Conservation (phyloP, 768 basidiomycete genomes). For the Mycena latifolia region DNA sequence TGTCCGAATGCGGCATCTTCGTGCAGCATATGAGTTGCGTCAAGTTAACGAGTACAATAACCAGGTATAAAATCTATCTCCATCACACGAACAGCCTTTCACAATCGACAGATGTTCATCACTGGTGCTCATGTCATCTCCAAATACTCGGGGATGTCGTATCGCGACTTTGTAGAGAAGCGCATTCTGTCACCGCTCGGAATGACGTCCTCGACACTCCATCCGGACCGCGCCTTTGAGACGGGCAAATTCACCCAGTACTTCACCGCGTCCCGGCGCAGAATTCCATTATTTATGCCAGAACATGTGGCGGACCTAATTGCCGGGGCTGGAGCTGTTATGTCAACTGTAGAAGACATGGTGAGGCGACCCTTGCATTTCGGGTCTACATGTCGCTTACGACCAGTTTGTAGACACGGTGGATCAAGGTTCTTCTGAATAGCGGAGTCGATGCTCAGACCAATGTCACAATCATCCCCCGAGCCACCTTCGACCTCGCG, state of each 20-base stretch:
- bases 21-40: constrained; percentile 47
- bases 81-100: constrained; percentile 15
- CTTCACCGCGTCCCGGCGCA: constrained; percentile 22
- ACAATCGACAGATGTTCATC: constrained; percentile 50
- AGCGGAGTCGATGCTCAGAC: constrained; percentile 45
- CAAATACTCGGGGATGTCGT: constrained; percentile 38
- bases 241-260: constrained; percentile 42
- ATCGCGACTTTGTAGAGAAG: constrained; percentile 54
- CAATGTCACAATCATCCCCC: constrained; percentile 49
- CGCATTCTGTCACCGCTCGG: constrained; percentile 55
- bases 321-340: constrained; percentile 58
- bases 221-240: constrained; percentile 43
- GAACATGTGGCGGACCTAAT: constrained; percentile 40
- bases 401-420: constrained; percentile 48
- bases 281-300: constrained; percentile 32
- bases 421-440: constrained; percentile 52
- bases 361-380: constrained; percentile 43
- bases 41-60: constrained; percentile 50
- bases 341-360: constrained; percentile 57
- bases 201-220: constrained; percentile 58
- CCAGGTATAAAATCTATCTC: constrained; percentile 36
- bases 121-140: constrained; percentile 47
- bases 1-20: constrained; percentile 41
- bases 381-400: background rate
- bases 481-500: constrained; percentile 41